Evolutionary conservation across 2,329 filamentous ascomycete genomes (phyloP), one percentile per base, ranked within the genome.

Genomic region (Cyclaneusma minus): DNA sequence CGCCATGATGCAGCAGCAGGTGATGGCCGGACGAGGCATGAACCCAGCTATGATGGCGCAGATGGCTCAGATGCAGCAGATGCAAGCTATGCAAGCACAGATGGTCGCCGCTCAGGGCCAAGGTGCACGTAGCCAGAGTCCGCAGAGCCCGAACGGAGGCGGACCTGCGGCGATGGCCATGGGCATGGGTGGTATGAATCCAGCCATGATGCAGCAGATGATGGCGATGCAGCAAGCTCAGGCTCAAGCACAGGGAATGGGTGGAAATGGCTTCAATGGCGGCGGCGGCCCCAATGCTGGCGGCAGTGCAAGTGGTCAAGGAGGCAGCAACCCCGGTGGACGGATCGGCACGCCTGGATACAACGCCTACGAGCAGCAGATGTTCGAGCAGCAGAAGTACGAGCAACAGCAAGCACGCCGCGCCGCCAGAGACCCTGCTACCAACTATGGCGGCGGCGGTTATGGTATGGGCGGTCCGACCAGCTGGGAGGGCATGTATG

Each of bases 401-500:
- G 74, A 80, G 42, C 69, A 75, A 35, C 77, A 74, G 45, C 62
- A 73, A 47, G 58, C 58, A 36, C 62, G 63, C 34, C 67, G 64
- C 29, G 52, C 49, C 52, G 59, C 47, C 47, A 42, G 40, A 50
- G 42, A 40, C 33, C 43, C 37, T 31, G 42, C 30, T 38, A 47
- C 31, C 38, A 47, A 30, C 42, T 47, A 16, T 33, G 34, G 15
- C 25, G 28, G 21, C 30, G 28, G 16, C 52, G 53, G 20, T 54
- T 57, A 34, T 49, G 62, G 49, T 43, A 64, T 55, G 19, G 58
- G 58, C 30, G 72, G 71, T 10, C 77, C 78, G n/a, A 82, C 80
- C 13, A 85, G 77, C 21, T 94, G 85, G 84, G 87, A 95, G 50
- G 87, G 87, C 44, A 93, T 93, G 84, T 95, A 94, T 50, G 87